phyloP scores from a whole-genome alignment of 2,329 filamentous ascomycete species.

The Xylaria sp. region DNA sequence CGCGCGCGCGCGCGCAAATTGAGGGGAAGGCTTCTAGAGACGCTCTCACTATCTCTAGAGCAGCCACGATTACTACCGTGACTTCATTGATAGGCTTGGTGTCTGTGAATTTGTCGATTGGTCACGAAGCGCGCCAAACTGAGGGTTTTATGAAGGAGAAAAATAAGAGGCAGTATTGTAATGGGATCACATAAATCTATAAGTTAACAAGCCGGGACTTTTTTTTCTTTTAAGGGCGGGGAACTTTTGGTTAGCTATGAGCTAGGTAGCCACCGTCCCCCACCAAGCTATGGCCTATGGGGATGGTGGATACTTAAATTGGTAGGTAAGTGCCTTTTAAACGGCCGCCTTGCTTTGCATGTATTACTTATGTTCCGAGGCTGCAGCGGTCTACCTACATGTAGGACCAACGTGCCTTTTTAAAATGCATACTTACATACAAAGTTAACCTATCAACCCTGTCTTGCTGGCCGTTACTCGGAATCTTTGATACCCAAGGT shows the following conservation, averaged over 20 bases:
- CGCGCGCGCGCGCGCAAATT: constrained; percentile 27
- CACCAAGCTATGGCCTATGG: constrained; percentile 31
- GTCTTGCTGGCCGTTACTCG: too few species aligned
- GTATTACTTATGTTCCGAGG: background rate
- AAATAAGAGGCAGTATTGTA: constrained; percentile 19
- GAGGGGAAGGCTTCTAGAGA: constrained; percentile 73
- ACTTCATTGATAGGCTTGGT: constrained; percentile 63
- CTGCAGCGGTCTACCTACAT: background rate
- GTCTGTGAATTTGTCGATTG: constrained; percentile 14
- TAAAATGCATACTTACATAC: too few species aligned
- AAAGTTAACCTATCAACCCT: too few species aligned
- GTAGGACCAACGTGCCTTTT: too few species aligned
- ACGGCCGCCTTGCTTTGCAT: background rate
- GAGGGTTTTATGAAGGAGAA: constrained; percentile 9
- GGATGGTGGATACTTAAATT: constrained; percentile 12
- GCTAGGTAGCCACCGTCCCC: constrained; percentile 29
- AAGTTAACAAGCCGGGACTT: constrained; percentile 28
- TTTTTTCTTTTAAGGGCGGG: constrained; percentile 46
- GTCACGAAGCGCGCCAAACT: constrained; percentile 4
- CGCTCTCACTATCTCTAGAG: constrained; percentile 83
- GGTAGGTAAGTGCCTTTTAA: constrained; percentile 11
- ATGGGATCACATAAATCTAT: constrained; percentile 2
- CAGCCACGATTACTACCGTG: constrained; percentile 75
- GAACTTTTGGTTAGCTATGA: constrained; percentile 35
- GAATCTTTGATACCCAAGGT: too few species aligned